These are phyloP conservation scores for Kregervanrija delftensis DNA, from an alignment of 805 yeast species.

Conservation along the genomic window DNA sequence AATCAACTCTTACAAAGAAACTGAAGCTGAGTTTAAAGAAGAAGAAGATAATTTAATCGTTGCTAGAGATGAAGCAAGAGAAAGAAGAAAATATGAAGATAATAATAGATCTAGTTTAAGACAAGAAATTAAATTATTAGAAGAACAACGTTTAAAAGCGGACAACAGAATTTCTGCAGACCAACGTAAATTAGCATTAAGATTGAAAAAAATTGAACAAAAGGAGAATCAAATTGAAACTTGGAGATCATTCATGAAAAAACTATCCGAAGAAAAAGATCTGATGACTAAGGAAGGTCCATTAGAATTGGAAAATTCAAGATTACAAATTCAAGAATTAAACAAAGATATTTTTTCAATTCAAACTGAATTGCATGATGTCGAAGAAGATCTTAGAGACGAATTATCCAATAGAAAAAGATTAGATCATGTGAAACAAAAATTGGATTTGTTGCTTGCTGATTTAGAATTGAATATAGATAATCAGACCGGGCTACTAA, in stretches of 20 bases:
- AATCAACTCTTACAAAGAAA: constrained; percentile 27
- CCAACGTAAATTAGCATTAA: constrained; percentile 22
- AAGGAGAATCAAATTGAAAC: constrained; percentile 28
- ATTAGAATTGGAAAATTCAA: constrained; percentile 12
- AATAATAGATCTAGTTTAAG: constrained; percentile 32
- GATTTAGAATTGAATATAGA: constrained; percentile 18
- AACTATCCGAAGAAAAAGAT: constrained; percentile 14
- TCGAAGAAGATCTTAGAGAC: constrained; percentile 28
- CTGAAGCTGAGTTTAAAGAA: constrained; percentile 31
- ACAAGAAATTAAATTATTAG: constrained; percentile 35
- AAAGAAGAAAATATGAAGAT: constrained; percentile 35
- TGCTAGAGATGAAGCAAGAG: constrained; percentile 31
- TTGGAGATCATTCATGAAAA: constrained; percentile 28
- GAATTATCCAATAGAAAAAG: constrained; percentile 20
- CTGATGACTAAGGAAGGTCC: constrained; percentile 11
- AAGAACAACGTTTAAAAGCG: constrained; percentile 33
- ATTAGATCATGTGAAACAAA: constrained; percentile 19
- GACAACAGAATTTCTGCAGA: constrained; percentile 30
- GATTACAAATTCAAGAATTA: constrained; percentile 19
- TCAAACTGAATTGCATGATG: constrained; percentile 23
- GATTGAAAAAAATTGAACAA: constrained; percentile 25
- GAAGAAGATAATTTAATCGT: constrained; percentile 29
- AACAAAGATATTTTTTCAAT: constrained; percentile 22
- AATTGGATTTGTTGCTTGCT: constrained; percentile 19
- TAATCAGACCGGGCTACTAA: constrained; percentile 23